Evolutionary conservation across 306 rosid species (phyloP), one percentile per base, ranked within the genome.

Genomic region (Vigna angularis): DNA sequence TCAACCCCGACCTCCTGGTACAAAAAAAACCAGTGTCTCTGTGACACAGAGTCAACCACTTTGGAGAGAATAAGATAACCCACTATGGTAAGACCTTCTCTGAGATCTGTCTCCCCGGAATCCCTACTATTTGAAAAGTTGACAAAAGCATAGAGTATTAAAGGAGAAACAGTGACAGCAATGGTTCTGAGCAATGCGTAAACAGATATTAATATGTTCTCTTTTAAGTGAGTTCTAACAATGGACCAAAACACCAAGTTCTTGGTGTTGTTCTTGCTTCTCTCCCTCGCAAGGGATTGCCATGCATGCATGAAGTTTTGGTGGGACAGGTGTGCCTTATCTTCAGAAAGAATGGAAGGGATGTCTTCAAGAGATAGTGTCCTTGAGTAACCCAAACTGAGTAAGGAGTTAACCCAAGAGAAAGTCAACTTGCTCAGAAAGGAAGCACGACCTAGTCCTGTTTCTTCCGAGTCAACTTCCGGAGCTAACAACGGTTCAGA

Each of bases 361-460:
- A 59, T 59, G 10, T 59, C 66, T 59, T 59, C 66, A 28, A 85
- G 87, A 24, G 67, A 50, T 16, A 89, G 78, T 14, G 92, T 76
- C 65, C 80, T 89, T 9, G 81, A 83, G 74, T 80, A 83, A 16
- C 94, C 97, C 62, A 86, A 55, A 50, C 75, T 44, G 40, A 91
- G 88, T 42, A 89, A 84, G 66, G 89, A 73, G 48, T 83, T 83
- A 6, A 89, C 77, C 97, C 97, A 91, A 79, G 91, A 62, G 76
- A 91, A 89, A 16, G 83, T 80, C 64, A 91, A 58, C 42, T 85
- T 89, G 73, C 88, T 80, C 1, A 87, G 50, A 62, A 89, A 8
- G 52, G 79, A 10, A 49, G 85, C 83, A 13, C 44, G 66, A 32
- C 62, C 28, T 18, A 87, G 34, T 66, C 15, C 75, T 73, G 80